Conservation (phyloP, 2,329 filamentous ascomycete genomes). For the Aspergillus sp. region DNA sequence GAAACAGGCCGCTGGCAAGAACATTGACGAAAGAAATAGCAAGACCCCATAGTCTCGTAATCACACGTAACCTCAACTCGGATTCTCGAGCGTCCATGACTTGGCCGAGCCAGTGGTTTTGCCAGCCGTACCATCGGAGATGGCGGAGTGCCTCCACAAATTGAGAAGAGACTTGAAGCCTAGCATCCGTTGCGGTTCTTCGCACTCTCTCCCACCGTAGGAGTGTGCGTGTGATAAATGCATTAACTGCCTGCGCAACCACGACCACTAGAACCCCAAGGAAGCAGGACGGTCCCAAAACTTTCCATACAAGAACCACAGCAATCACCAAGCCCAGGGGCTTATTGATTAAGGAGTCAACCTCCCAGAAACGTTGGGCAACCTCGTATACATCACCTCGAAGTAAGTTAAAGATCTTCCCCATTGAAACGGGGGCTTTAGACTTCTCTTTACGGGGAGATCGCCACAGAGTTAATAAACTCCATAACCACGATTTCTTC, state of each 20-base stretch:
- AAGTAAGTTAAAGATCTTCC: slow-evolving; percentile 87
- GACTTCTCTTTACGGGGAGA: slow-evolving; percentile 27
- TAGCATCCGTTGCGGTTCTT: slow-evolving; percentile 71
- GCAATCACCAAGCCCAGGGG: slow-evolving; percentile 76
- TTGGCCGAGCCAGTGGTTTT: slow-evolving; percentile 68
- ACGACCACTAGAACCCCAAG: slow-evolving; percentile 70
- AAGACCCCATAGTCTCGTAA: slow-evolving; percentile 62
- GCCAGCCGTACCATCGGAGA: slow-evolving; percentile 80
- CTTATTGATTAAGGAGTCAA: slow-evolving; percentile 71
- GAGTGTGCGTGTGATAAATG: slow-evolving; percentile 63
- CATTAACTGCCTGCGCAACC: slow-evolving; percentile 68
- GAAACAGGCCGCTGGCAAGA: slow-evolving; percentile 71
- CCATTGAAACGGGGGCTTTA: slow-evolving; percentile 71
- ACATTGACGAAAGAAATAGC: slow-evolving; percentile 69
- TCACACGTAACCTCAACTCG: slow-evolving; percentile 65
- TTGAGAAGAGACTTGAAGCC: slow-evolving; percentile 77
- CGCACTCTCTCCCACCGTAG: slow-evolving; percentile 69
- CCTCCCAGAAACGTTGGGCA: slow-evolving; percentile 74
- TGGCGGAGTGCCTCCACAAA: slow-evolving; percentile 85
- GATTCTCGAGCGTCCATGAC: slow-evolving; percentile 68
- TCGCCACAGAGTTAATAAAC: slow-evolving; percentile 25
- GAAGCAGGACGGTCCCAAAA: slow-evolving; percentile 78
- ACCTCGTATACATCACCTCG: slow-evolving; percentile 52
- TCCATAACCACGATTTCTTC: slow-evolving; percentile 22
- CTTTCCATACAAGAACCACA: slow-evolving; percentile 69